These are phyloP conservation scores for Cronartium ribicola DNA, from an alignment of 1,284 basidiomycete species.

Conservation along the genomic window DNA sequence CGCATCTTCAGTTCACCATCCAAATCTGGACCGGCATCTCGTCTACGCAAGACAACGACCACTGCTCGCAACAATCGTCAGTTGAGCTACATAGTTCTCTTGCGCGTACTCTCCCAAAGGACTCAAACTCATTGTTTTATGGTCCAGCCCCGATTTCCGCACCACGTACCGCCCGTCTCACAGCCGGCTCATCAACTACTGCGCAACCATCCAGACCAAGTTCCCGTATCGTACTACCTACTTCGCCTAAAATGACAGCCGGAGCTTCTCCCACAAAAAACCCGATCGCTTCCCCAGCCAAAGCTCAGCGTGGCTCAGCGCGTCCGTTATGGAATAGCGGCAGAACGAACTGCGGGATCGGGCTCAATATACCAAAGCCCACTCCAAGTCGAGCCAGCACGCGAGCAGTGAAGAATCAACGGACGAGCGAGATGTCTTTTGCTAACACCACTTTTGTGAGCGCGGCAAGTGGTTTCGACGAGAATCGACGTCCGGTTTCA, in stretches of 20 bases:
- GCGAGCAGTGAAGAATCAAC: background rate
- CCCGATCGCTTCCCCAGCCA: background rate
- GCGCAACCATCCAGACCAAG: background rate
- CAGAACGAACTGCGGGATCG: background rate
- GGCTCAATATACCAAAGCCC: background rate
- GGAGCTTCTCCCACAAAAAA: background rate
- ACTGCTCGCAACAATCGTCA: background rate
- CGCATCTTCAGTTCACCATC: background rate
- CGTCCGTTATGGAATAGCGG: conserved; percentile 1
- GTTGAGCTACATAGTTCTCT: background rate
- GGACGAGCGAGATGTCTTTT: conserved; percentile 29
- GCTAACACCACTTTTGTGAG: conserved; percentile 31
- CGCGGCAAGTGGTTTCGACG: conserved; percentile 36
- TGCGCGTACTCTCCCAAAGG: no score
- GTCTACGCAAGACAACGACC: background rate
- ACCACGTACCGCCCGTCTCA: background rate
- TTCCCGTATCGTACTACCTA: background rate
- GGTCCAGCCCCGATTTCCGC: background rate
- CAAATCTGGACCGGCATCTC: background rate
- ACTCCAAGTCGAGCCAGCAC: background rate
- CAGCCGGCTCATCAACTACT: background rate
- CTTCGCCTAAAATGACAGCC: background rate
- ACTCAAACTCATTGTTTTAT: background rate
- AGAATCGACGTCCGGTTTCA: conserved; percentile 19
- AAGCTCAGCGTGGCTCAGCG: background rate